Base-by-base conservation (phyloP, 179 eudicot genomes). In the Spergularia azorica region DNA sequence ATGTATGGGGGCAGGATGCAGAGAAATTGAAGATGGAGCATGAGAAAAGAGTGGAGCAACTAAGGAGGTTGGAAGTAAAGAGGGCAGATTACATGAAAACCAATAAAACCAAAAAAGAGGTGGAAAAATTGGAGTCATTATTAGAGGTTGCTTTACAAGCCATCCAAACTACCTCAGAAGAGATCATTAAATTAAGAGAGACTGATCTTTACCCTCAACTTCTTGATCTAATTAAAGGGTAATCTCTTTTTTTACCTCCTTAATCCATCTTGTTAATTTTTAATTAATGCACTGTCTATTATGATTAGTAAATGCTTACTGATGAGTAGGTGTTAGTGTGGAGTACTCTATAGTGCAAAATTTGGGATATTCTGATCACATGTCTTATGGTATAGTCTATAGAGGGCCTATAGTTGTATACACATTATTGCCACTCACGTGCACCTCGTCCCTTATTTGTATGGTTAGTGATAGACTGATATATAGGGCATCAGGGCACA, bases 151-250 rank as follows among this genome's bases (percentile, higher is more conserved):
- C 97, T 75, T 68, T 91, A 9, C 97, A 95, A 60, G 97, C 91
- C 67, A 95, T 93, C 64, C 91, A 91, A 74, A 80, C 97, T 17
- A 95, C 94, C 13, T 91, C 99, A 59, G 79, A 85, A 68, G 97
- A 95, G 83, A 93, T 95, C 77, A 78, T 89, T 79, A 95, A 91
- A 77, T 64, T 95, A 43, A 90, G 99, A 70, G 99, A 95, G 86
- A 84, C 84, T 32, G 89, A 95, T 79, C 97, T 95, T 76, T 93
- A 91, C 80, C 99, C 99, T 32, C 99, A 95, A 74, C 95, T 95
- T 73, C 95, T 90, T 70, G 86, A 90, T 70, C 93, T 95, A 71
- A 93, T 90, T 55, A 90, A 90, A 81, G 97, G 97, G 99, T 95
- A 82, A 75, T 82, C 43, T n/a, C 2, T 8, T 43, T 62, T 13